Evolutionary conservation across 2,329 filamentous ascomycete genomes (phyloP).

Genomic region (Venturia oleaginea): DNA sequence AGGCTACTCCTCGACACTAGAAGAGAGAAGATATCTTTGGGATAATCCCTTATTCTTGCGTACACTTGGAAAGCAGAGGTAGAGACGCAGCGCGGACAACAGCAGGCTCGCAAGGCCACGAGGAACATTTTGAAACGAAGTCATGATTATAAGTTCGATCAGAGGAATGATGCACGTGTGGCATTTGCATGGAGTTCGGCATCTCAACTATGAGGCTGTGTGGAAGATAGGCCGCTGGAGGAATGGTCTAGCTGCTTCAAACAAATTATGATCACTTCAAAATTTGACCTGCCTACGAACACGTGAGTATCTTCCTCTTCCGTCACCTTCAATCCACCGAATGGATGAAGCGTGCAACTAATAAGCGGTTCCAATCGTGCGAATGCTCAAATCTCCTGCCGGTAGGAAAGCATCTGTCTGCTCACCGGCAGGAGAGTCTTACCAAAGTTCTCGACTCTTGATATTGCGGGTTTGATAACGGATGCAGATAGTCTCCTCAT

Average conservation of each 20-base stretch:
- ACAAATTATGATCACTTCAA: background rate
- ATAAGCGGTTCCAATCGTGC: background rate
- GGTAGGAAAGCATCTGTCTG: no score
- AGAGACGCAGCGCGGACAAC: background rate
- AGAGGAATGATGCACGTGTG: background rate
- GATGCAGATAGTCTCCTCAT: background rate
- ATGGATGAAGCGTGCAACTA: background rate
- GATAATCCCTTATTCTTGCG: background rate
- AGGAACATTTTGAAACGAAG: background rate
- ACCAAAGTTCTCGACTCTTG: background rate
- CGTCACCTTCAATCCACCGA: background rate
- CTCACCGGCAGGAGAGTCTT: no score
- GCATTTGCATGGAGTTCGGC: background rate
- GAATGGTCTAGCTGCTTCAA: background rate
- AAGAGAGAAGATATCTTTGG: background rate
- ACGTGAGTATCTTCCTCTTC: constrained; percentile 1
- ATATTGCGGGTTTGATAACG: background rate
- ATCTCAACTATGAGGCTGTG: background rate
- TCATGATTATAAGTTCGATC: background rate
- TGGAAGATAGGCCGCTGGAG: background rate
- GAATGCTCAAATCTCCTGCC: no score
- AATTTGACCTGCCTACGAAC: background rate
- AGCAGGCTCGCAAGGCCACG: background rate
- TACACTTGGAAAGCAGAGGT: background rate
- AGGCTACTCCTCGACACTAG: background rate